Base-by-base conservation (phyloP, 345 rosid genomes). In the Stellera chamaejasme region DNA sequence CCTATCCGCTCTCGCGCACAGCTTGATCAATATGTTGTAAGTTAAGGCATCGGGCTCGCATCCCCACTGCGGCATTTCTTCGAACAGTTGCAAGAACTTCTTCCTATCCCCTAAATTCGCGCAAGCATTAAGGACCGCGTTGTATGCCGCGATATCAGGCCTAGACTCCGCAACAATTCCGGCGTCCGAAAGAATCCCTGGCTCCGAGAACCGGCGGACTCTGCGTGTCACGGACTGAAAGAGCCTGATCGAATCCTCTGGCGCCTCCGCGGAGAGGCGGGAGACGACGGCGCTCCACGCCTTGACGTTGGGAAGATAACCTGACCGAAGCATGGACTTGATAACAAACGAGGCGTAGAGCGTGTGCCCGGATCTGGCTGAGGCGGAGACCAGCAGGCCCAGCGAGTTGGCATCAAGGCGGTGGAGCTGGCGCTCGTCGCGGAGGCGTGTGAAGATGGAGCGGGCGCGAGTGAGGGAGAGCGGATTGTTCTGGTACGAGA, bases 361-460 rank as follows among this genome's bases (percentile, higher is more conserved):
- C 2, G 83, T 73, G 14, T 92, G 98, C 1, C 96, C 95, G 1
- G 79, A 58, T 52, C 79, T 84, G 8, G 96, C 77, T 1, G 98
- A 88, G 45, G 90, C 67, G 60, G 79, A 82, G 27, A 95, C 95
- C 13, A 88, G 90, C 53, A 92, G 85, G 59, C 95, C 96, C 39
- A 92, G 95, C 57, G 96, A 82, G 64, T 88, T 88, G 36, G 90
- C 88, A 45, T 92, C 98, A 2, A 92, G 82, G 47, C 96, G 96
- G 72, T 83, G 96, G 52, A 92, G 96, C 69, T 80, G 90, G 55
- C 79, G 81, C 4, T 80, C 88, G 65, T 81, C 61, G 66, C 93
- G 98, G 78, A 92, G 96, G 79, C 96, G 95, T 66, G 96, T 72
- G 79, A 92, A 75, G 52, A 92, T 68, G 39, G 98, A 82, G 64